Evolutionary conservation across 495 filamentous ascomycete species (phyloP), one percentile per base, ranked within the genome.

Genomic region (Elasticomyces elasticus): DNA sequence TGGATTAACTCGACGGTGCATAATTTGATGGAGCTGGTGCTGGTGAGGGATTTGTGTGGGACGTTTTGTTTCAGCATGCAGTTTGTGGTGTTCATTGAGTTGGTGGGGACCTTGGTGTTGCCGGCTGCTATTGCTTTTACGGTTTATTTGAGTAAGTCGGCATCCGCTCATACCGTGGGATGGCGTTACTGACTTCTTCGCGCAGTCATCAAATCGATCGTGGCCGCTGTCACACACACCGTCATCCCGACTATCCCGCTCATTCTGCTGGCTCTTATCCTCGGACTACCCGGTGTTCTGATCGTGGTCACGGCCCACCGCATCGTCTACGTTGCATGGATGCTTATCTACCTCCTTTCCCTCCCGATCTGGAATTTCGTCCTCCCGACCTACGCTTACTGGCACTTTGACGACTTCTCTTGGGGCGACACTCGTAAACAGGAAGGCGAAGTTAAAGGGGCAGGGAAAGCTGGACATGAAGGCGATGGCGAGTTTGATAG

Each of bases 11-110:
- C 87, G 69, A 99, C 94, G 1, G 87, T 99, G 33, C 94, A 99
- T 73, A 99, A 99, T 62, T 74, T 97, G 40, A 94, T 99, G 83
- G 94, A 99, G 69, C 79, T 99, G 19, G 86, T 96, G 25, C 79
- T 97, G 5, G 94, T 99, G 24, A 79, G 89, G 47, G 94, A 99
- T 73, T 79, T 99, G 5, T 99, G 94, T 65, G 94, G 94, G 45
- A 99, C 94, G 0, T 99, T 99, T 73, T 99, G 94, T 76, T 99
- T 99, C 75, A 94, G 86, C 71, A 99, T 99, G 94, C 94, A 99
- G 68, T 97, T 97, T 65, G 84, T 97, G 50, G 84, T 99, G 53
- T 94, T 89, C 69, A 89, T 99, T 64, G 92, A 99, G 66, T 76
- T 99, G 40, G 78, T 97, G 45, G 94, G 94, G 43, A 97, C 94